Percentiles rank a stretch among this genome's conserved stretches.
Conservation (phyloP, 768 basidiomycete species). For the Boletus huronensis region DNA sequence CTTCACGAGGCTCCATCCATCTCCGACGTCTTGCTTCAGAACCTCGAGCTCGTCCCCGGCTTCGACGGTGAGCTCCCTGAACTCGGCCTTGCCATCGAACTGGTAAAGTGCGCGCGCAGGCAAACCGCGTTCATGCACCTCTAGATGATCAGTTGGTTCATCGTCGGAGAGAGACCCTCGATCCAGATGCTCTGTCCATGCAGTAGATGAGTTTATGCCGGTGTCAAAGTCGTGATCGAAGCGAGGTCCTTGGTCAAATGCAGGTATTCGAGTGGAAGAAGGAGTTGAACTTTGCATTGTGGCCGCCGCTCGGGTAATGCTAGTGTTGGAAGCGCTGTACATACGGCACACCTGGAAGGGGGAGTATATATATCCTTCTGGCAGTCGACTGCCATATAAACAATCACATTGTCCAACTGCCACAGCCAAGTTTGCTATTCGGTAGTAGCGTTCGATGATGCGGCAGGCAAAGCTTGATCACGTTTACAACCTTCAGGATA, state of each 20-base stretch:
- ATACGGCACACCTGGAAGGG: not conserved
- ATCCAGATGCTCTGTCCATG: slow-evolving; percentile 68
- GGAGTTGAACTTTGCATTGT: slow-evolving; percentile 26
- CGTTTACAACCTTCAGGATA: too few species aligned
- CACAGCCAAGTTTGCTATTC: not conserved
- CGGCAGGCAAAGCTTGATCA: too few species aligned
- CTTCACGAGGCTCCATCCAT: slow-evolving; percentile 79
- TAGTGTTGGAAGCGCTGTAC: not conserved
- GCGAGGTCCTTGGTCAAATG: slow-evolving; percentile 27
- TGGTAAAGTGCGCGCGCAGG: slow-evolving; percentile 68
- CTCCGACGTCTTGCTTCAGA: slow-evolving; percentile 67
- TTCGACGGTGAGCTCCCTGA: slow-evolving; percentile 62
- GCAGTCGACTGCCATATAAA: slow-evolving; percentile 2
- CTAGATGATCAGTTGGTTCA: slow-evolving; percentile 40
- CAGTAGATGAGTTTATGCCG: slow-evolving; percentile 72
- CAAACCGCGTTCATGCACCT: slow-evolving; percentile 36
- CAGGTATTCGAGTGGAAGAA: slow-evolving; percentile 4
- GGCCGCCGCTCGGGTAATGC: slow-evolving; percentile 32
- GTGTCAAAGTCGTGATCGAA: slow-evolving; percentile 57
- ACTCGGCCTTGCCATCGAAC: slow-evolving; percentile 74
- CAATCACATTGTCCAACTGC: not conserved
- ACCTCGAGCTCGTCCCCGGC: slow-evolving; percentile 71
- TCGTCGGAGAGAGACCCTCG: slow-evolving; percentile 47
- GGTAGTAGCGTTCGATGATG: not conserved
- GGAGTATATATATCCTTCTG: slow-evolving; percentile 4